Evolutionary conservation across 805 yeast genomes (phyloP).

Genomic region (Teunomyces gatunensis): DNA sequence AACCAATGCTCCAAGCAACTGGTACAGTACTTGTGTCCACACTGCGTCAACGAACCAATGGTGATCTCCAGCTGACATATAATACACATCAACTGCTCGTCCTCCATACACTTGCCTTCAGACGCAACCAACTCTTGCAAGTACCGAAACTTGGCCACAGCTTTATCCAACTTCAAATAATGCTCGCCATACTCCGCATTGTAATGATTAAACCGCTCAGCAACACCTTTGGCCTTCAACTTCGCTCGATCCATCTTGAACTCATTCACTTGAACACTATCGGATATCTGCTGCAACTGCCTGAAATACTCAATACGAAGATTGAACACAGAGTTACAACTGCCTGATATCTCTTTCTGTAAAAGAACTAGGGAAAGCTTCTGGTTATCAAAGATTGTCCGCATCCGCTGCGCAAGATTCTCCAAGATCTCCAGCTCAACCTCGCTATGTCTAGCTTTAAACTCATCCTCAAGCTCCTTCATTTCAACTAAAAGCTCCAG

Average conservation of each 20-base stretch:
- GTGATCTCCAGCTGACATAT: constrained; percentile 74
- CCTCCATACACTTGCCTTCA: constrained; percentile 13
- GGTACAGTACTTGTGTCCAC: constrained; percentile 91
- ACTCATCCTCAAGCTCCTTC: constrained; percentile 25
- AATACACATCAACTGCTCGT: constrained; percentile 56
- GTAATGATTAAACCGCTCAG: neutral
- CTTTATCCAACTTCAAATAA: constrained; percentile 22
- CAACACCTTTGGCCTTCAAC: constrained; percentile 14
- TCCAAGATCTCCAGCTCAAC: constrained; percentile 20
- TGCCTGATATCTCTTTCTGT: constrained; percentile 48
- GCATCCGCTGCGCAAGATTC: constrained; percentile 19
- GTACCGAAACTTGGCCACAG: constrained; percentile 35
- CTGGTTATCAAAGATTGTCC: constrained; percentile 41
- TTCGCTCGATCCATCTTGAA: constrained; percentile 33
- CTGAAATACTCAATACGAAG: constrained; percentile 78
- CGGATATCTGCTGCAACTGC: constrained; percentile 83
- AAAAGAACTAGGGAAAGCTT: constrained; percentile 38
- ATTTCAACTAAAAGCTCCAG: constrained; percentile 30
- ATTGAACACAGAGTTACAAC: constrained; percentile 67
- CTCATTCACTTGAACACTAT: constrained; percentile 52
- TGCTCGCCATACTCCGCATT: neutral
- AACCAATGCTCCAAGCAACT: constrained; percentile 81
- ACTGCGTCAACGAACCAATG: constrained; percentile 76
- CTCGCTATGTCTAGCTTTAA: constrained; percentile 17
- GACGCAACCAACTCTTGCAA: constrained; percentile 24